phyloP scores from a whole-genome alignment of 140 eudicot genomes.

The Oenanthe javanica region DNA sequence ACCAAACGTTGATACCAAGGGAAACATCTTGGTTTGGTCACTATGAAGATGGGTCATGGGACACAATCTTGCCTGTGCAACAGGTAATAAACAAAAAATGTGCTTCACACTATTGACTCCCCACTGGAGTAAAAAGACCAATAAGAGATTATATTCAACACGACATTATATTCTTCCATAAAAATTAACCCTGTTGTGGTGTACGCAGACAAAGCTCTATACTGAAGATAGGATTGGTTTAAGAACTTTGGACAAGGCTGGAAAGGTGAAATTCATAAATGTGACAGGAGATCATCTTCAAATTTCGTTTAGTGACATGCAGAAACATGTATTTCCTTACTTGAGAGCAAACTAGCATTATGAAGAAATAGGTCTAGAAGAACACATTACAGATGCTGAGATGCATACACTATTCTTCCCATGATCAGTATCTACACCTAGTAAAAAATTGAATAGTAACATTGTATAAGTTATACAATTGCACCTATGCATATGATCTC shows the following conservation, averaged over 20 bases:
- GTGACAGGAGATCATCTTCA: constrained; percentile 67
- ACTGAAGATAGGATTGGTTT: constrained; percentile 93
- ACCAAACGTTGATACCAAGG: constrained; percentile 65
- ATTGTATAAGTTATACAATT: background rate
- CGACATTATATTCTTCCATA: background rate
- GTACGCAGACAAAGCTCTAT: constrained; percentile 61
- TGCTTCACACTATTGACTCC: background rate
- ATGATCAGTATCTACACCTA: background rate
- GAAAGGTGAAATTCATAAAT: constrained; percentile 67
- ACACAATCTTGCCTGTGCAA: constrained; percentile 58
- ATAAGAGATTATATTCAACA: background rate
- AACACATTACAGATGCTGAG: background rate
- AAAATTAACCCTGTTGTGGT: background rate
- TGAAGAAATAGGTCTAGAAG: constrained; percentile 3
- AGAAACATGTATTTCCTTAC: constrained; percentile 58
- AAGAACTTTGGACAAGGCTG: constrained; percentile 69
- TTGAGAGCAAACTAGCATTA: constrained; percentile 23
- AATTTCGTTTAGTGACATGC: constrained; percentile 48
- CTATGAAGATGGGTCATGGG: constrained; percentile 75
- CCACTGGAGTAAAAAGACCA: background rate
- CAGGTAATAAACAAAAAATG: constrained; percentile 30
- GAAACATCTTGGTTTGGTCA: constrained; percentile 94
- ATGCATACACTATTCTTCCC: background rate
- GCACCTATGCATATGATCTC: background rate
- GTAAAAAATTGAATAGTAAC: background rate